Base-by-base conservation (phyloP, 2,329 filamentous ascomycete species). In the Cladophialophora carrionii region DNA sequence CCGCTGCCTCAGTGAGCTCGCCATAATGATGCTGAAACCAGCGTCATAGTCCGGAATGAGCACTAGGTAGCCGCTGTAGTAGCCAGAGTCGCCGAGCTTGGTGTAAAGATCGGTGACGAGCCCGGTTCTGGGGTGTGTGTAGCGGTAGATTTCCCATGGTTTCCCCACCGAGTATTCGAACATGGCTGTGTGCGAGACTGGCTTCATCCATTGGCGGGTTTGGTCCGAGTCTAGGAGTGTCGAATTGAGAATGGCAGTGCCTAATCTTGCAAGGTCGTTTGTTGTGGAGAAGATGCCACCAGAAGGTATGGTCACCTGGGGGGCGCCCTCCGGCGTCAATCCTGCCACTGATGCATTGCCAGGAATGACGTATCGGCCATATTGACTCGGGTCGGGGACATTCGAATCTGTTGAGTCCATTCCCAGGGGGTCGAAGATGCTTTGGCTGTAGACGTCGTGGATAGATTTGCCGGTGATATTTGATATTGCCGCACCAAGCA, bases 401-500 rank as follows among this genome's bases (percentile, higher is more conserved):
- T 73, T 68, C 2, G 78, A 75, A 1, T 74, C 77, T 0, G 81
- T 81, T 2, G 74, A 76, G 5, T 73, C 74, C 74, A 85, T 78
- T 1, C 75, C 76, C 0, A 81, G 76, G 0, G 78, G 77, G 8
- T 78, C 73, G 37, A 81, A 76, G 46, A 86, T 77, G 12, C 72
- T 71, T 0, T 77, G 68, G n/a, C 77, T 71, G 10, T 79, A 74
- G 3, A 82, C 73, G 1, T 81, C 73, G 1, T 74, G 72, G 20
- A 80, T 78, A 0, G 77, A 68, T 54, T 76, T 76, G 3, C 78
- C 78, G 0, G 79, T 80, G 0, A 80, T 75, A 5, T 76, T 76
- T 64, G 83, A 80, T 0, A 85, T 73, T 0, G 80, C 79, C 0
- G 80, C 72, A 2, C 80, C 81, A 0, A 84, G 76, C 1, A 83